Evolutionary conservation across 2,329 filamentous ascomycete genomes (phyloP), one percentile per base, ranked within the genome.

Genomic region (Elsinoe ampelina): DNA sequence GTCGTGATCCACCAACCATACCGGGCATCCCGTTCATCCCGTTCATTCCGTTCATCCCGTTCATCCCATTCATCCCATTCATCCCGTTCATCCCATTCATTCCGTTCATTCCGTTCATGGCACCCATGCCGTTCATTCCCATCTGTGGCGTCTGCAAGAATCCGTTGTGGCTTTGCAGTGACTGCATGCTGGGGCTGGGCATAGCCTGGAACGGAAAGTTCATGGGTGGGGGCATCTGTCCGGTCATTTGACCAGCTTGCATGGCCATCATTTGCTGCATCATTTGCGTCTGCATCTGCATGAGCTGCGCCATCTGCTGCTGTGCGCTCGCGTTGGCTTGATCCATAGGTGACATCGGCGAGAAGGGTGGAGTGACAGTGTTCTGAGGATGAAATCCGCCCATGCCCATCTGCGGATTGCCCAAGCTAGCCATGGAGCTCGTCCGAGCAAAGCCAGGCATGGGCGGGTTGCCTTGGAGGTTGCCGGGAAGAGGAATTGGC

Each of bases 261-360:
- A 72, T 68, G 7, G 61, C 61, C 57, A 71, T 63, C 67, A 71
- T 70, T 51, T 69, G 68, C 48, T 71, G 68, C 68, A 71, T 71
- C 57, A 70, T 57, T 51, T 71, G 68, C 63, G 69, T 68, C 56
- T 71, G 68, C 66, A 70, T 69, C 57, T 66, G 63, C 68, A 71
- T 70, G 58, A 69, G 65, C 56, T 71, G 67, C 57, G 70, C 66
- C 65, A 70, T 69, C 54, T 68, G 67, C 54, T 65, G 63, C 26
- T 62, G 60, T 59, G 12, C 61, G 59, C 51, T 69, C 63, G 35
- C 54, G 54, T 39, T 57, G 58, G 39, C 39, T 36, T 58, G 57
- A 42, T 61, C 61, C 15, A 54, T 50, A 36, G 59, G 57, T 34
- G 58, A 59, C 59, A 61, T 64, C 11, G 62, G 62, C 11, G 58